Conservation (phyloP, 768 basidiomycete species). For the Leucocoprinus leucothites region DNA sequence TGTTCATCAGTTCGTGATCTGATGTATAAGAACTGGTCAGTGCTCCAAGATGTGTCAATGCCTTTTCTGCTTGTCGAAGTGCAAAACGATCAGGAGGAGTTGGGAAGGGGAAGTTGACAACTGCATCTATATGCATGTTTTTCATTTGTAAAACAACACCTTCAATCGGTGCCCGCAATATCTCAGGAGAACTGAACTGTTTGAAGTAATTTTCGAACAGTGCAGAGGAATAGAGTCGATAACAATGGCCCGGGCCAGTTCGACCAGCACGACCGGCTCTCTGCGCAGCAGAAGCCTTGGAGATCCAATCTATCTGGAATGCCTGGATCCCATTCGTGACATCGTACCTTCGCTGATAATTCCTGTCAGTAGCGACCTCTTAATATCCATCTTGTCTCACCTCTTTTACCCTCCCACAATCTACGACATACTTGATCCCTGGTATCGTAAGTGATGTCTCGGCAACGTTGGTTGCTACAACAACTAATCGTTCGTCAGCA, state of each 20-base stretch:
- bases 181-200: slow-evolving; percentile 84
- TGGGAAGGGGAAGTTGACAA: slow-evolving; percentile 97
- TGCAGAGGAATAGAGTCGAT: slow-evolving; percentile 93
- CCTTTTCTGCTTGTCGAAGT: slow-evolving; percentile 77
- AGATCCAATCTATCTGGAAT: slow-evolving; percentile 91
- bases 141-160: slow-evolving; percentile 99
- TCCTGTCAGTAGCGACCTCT: neutral
- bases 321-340: slow-evolving; percentile 79
- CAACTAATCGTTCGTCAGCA: slow-evolving; percentile 76
- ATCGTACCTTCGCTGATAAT: slow-evolving; percentile 76
- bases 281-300: slow-evolving; percentile 93
- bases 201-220: slow-evolving; percentile 93
- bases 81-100: slow-evolving; percentile 84
- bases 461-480: slow-evolving; percentile 94
- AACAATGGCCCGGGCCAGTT: slow-evolving; percentile 97
- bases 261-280: slow-evolving; percentile 96
- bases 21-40: slow-evolving; percentile 35
- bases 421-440: slow-evolving; percentile 96
- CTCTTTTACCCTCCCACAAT: slow-evolving; percentile 94
- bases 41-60: slow-evolving; percentile 81
- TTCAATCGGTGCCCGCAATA: slow-evolving; percentile 93
- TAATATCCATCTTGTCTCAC: slow-evolving; percentile 30
- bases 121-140: slow-evolving; percentile 95
- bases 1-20: slow-evolving; percentile 26
- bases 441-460: slow-evolving; percentile 98